phyloP scores from a whole-genome alignment of 1,284 basidiomycete species.

The Trichosporon sp. region DNA sequence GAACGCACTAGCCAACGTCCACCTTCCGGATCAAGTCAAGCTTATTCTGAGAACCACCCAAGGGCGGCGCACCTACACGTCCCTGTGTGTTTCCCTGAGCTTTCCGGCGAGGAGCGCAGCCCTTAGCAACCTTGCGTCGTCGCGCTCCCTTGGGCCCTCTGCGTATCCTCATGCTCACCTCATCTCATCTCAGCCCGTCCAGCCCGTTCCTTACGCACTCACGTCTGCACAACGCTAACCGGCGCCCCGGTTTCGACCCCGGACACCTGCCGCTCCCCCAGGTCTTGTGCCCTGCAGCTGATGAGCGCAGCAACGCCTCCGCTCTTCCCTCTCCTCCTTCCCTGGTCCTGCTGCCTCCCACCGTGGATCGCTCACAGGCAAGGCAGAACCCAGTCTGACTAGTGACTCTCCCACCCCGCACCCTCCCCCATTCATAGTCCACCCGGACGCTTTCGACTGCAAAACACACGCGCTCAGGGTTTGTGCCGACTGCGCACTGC shows the following conservation, averaged over 20 bases:
- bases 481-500: not conserved
- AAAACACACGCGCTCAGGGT: not conserved
- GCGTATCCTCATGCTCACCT: not conserved
- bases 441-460: not conserved
- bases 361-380: not conserved
- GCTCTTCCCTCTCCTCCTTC: not conserved
- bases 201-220: not conserved
- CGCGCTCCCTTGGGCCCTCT: not conserved
- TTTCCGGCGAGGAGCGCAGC: not conserved
- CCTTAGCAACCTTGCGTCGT: not conserved
- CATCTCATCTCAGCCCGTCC: not conserved
- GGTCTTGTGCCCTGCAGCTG: not conserved
- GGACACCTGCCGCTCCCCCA: not conserved
- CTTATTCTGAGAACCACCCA: not conserved
- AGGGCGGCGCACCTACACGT: not conserved
- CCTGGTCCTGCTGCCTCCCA: no score
- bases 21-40: not conserved
- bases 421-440: not conserved
- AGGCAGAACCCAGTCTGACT: no score
- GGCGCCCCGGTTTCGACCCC: conserved; percentile 1
- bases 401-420: not conserved
- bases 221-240: not conserved
- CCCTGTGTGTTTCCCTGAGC: not conserved
- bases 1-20: not conserved
- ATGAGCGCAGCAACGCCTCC: not conserved